phyloP scores from a whole-genome alignment of 2,329 filamentous ascomycete species.

The Scortechinia acanthostroma region DNA sequence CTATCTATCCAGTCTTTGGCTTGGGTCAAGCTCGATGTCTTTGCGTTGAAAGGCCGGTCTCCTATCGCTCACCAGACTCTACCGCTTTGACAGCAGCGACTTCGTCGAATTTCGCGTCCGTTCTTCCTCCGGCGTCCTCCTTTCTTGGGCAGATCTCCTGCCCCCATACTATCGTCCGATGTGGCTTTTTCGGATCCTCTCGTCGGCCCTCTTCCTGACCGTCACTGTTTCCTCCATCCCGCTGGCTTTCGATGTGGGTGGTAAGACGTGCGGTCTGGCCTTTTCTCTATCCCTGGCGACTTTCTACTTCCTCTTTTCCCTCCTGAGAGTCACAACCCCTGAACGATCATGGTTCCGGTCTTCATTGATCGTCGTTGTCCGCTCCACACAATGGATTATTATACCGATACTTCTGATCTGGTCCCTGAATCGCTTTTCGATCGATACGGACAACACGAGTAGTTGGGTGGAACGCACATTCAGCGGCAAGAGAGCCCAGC shows the following conservation, averaged over 20 bases:
- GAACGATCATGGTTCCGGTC: conserved; percentile 51
- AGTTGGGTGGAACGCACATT: conserved; percentile 23
- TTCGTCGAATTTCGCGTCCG: too few species aligned
- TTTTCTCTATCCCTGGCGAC: conserved; percentile 63
- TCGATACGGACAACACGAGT: conserved; percentile 48
- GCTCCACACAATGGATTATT: conserved; percentile 56
- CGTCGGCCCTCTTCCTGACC: conserved; percentile 58
- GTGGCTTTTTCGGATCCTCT: conserved; percentile 46
- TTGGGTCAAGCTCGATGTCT: too few species aligned
- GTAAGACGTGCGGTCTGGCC: conserved; percentile 64
- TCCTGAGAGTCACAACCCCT: conserved; percentile 57
- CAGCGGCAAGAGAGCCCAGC: conserved; percentile 22
- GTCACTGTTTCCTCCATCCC: conserved; percentile 69
- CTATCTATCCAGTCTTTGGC: too few species aligned
- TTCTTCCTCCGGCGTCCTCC: too few species aligned
- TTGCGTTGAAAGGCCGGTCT: too few species aligned
- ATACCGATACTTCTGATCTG: conserved; percentile 65
- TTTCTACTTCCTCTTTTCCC: conserved; percentile 66
- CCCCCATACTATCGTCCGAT: too few species aligned
- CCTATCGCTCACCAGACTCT: too few species aligned
- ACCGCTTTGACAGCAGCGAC: too few species aligned
- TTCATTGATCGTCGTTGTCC: conserved; percentile 44
- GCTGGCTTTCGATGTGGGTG: conserved; percentile 70
- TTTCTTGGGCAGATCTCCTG: not conserved
- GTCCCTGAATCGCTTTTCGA: conserved; percentile 68